phyloP scores from a whole-genome alignment of 2,329 filamentous ascomycete genomes.

The Cladophialophora bantiana region DNA sequence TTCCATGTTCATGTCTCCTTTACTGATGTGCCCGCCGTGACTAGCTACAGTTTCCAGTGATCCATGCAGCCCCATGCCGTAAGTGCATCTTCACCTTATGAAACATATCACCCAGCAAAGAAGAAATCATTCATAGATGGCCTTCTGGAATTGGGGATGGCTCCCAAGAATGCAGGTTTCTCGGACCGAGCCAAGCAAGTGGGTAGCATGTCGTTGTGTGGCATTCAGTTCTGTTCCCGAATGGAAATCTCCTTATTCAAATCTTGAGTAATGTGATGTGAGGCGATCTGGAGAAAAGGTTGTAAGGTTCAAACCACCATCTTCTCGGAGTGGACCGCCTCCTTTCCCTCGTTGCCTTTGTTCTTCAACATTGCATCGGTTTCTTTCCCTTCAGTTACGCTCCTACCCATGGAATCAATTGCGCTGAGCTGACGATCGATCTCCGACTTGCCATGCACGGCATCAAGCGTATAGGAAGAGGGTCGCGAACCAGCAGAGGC shows the following conservation, averaged over 20 bases:
- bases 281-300: neutral
- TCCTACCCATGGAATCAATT: constrained; percentile 24
- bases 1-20: neutral
- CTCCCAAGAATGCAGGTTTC: constrained; percentile 6
- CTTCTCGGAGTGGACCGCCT: neutral
- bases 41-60: neutral
- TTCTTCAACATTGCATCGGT: constrained; percentile 13
- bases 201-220: neutral
- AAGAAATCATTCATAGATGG: constrained; percentile 3
- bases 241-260: neutral
- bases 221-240: neutral
- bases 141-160: neutral
- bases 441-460: neutral
- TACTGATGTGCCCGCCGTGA: neutral
- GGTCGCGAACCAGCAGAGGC: constrained; percentile 13
- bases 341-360: constrained; percentile 19
- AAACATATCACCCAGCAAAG: constrained; percentile 7
- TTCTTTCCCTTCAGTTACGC: neutral
- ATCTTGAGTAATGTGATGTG: neutral
- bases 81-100: constrained; percentile 8
- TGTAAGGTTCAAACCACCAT: neutral
- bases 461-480: constrained; percentile 5
- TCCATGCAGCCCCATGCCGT: neutral
- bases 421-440: constrained; percentile 24
- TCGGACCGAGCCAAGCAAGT: constrained; percentile 3